Conservation (phyloP, 805 yeast species). For the Spathaspora boniae region DNA sequence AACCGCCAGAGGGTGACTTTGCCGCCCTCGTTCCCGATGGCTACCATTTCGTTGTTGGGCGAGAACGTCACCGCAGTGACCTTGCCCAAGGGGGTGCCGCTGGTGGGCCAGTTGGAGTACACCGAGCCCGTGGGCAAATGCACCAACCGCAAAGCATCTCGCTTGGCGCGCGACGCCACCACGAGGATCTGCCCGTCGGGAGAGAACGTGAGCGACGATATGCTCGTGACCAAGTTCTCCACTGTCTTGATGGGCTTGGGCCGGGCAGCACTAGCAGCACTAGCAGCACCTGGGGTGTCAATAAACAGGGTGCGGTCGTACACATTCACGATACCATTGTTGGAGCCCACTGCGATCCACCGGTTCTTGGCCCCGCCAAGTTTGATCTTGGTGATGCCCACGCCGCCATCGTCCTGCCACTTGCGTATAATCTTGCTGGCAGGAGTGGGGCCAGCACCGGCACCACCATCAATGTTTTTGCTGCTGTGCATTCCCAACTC, state of each 20-base stretch:
- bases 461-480: too few species aligned
- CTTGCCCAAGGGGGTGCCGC: slow-evolving; percentile 93
- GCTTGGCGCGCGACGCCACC: slow-evolving; percentile 78
- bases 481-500: slow-evolving; percentile 20
- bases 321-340: slow-evolving; percentile 83
- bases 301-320: slow-evolving; percentile 54
- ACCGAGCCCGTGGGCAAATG: slow-evolving; percentile 87
- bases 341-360: slow-evolving; percentile 87
- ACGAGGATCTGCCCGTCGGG: slow-evolving; percentile 87
- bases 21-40: slow-evolving; percentile 90
- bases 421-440: slow-evolving; percentile 50
- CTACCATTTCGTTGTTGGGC: slow-evolving; percentile 76
- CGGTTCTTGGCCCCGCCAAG: slow-evolving; percentile 68
- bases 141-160: slow-evolving; percentile 81
- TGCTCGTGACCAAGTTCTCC: slow-evolving; percentile 78
- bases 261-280: slow-evolving; percentile 7
- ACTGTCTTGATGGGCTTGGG: slow-evolving; percentile 59
- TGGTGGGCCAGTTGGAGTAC: slow-evolving; percentile 95
- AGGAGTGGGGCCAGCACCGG: too few species aligned
- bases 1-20: slow-evolving; percentile 85
- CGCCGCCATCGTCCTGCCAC: slow-evolving; percentile 86
- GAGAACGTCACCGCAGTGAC: slow-evolving; percentile 80
- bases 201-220: slow-evolving; percentile 70
- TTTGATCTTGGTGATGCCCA: slow-evolving; percentile 74
- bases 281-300: slow-evolving; percentile 12